Evolutionary conservation across 2,329 filamentous ascomycete genomes (phyloP), one percentile per base, ranked within the genome.

Genomic region (Dryadomyces quercivorus): DNA sequence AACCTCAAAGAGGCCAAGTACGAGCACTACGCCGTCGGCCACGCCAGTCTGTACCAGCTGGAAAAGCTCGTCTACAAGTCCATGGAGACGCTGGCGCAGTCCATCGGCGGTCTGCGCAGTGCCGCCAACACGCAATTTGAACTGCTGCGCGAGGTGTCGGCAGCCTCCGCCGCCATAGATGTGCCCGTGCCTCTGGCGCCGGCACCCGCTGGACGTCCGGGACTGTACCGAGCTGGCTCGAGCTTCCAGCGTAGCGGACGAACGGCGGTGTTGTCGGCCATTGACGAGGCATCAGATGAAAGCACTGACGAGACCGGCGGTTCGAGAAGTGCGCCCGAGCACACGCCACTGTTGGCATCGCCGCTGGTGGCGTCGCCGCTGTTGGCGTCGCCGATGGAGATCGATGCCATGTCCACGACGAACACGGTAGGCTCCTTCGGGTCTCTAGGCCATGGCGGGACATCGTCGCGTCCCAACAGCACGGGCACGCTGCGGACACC

Each of bases 41-140:
- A 81, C 2, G 91, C 95, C 65, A 78, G 77, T 54, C 78, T 92
- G 58, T 94, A 94, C 66, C 76, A 78, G 42, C 76, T 94, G 3
- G 88, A 96, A 63, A 84, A 85, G 59, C 82, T 80, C 22, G 77
- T 97, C 4, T 86, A 92, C 47, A 85, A 88, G 63, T 92, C 88
- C 60, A 80, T 97, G 63, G 88, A 95, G 66, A 83, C 81, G 49
- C 76, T 97, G 31, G 84, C 88, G 5, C 91, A 96, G 66, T 90
- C 89, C 60, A 85, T 96, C 59, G 91, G 92, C 66, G 93, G 92
- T 8, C 72, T 98, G 63, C 80, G 90, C 60, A 95, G 90, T 72
- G 90, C 93, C 38, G 88, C 93, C 26, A 80, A 86, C 56, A 91
- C 90, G 21, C 92, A 98, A 63, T 95, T 97, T 64, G 80, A 85